Base-by-base conservation (phyloP, 805 yeast species). In the Yamadazyma takamatsuzukensis region DNA sequence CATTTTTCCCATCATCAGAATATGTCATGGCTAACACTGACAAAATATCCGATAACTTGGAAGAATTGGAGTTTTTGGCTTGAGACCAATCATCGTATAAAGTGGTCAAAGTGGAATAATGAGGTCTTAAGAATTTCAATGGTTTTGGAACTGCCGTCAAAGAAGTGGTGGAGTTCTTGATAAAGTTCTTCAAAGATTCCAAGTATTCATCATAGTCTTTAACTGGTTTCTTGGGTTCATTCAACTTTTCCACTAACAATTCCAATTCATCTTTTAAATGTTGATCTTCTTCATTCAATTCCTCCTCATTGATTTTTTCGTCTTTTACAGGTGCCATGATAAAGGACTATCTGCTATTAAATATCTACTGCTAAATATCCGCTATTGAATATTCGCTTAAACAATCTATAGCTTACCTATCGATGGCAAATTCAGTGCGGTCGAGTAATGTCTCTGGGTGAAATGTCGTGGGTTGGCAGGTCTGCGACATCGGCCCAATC, bases 81-180 rank as follows among this genome's bases (percentile, higher is more conserved):
- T 68, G 60, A 3, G 13, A 12, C 96, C 96, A 87, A 21, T 68
- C 65, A 22, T 74, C 79, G 56, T 81, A 83, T 24, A 84, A 61
- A 34, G 67, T 72, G 21, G 76, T 75, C 49, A 93, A 68, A n/a
- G 70, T 50, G 14, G 81, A 79, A 54, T 81, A 93, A 51, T 79
- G 85, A 6, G 97, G 96, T 51, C 96, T 78, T 44, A 93, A 72
- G 56, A 93, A 93, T 67, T 93, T 94, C 63, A 93, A 75, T 4
- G 99, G 99, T 61, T 93, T 93, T 23, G 99, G 99, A 32, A 93
- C 98, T 3, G 99, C 99, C 2, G 98, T 93, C 97, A 93, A 93
- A 6, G 97, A 89, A 23, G 96, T 85, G 3, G 99, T 93, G 9
- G 97, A 84, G 34, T 93, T 94, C 45, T 86, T 78, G 49, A 93